These are phyloP conservation scores for Coemansia sp. DNA, from an alignment of 192 early-diverging fungal genomes.

Conservation along the genomic window DNA sequence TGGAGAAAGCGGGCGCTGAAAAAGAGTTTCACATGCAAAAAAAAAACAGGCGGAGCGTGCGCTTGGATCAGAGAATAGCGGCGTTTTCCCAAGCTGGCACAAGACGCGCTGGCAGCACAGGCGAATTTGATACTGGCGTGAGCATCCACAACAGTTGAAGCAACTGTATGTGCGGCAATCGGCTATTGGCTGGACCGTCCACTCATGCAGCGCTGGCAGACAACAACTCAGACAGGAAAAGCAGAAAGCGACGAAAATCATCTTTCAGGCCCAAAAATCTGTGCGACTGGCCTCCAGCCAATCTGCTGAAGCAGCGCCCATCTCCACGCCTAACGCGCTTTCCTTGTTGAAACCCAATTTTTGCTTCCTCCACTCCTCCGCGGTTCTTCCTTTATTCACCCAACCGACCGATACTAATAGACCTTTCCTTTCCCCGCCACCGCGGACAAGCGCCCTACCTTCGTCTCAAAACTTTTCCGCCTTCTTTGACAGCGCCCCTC, in stretches of 20 bases:
- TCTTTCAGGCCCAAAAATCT: background rate
- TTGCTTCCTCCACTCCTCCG: constrained; percentile 9
- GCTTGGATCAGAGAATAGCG: background rate
- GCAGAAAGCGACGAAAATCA: constrained; percentile 9
- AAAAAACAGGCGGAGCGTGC: background rate
- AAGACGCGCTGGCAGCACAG: background rate
- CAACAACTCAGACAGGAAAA: background rate
- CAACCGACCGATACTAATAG: background rate
- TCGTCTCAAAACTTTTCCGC: background rate
- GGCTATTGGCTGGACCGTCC: constrained; percentile 5
- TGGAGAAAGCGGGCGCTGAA: background rate
- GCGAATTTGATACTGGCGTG: background rate
- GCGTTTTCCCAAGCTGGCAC: background rate
- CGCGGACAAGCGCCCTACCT: background rate
- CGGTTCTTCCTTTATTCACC: constrained; percentile 3
- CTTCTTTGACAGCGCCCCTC: background rate
- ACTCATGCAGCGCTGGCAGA: background rate
- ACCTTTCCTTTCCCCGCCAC: background rate
- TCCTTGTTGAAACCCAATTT: constrained; percentile 4
- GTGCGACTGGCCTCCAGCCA: background rate
- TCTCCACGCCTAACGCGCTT: constrained; percentile 2
- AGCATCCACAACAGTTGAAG: background rate
- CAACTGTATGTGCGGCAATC: background rate
- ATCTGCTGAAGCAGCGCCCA: constrained; percentile 3
- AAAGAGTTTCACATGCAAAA: constrained; percentile 8